Evolutionary conservation across 169 alveolate genomes (phyloP).

Genomic region (Plasmodium adleri): DNA sequence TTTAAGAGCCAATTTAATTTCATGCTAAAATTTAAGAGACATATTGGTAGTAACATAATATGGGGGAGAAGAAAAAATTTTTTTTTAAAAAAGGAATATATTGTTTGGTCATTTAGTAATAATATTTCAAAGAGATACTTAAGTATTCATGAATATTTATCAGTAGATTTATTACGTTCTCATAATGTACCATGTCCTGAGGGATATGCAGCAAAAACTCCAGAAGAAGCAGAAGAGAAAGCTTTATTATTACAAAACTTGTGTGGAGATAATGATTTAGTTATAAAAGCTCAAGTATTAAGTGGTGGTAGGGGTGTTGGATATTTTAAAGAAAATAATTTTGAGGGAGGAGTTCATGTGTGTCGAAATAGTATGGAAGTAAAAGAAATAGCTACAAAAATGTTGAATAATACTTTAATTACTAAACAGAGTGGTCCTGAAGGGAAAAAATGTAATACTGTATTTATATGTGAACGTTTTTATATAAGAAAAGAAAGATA

Average conservation of each 20-base stretch:
- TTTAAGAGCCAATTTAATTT: constrained; percentile 20
- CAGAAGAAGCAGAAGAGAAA: constrained; percentile 86
- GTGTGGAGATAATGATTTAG: constrained; percentile 77
- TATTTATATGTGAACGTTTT: constrained; percentile 89
- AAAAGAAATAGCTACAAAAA: constrained; percentile 85
- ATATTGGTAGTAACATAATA: background rate
- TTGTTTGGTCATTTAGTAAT: background rate
- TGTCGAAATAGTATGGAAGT: constrained; percentile 87
- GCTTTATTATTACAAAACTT: constrained; percentile 78
- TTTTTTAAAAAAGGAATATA: background rate
- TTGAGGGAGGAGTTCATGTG: constrained; percentile 91
- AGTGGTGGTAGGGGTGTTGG: constrained; percentile 96
- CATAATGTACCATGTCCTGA: constrained; percentile 85
- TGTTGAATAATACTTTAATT: constrained; percentile 91
- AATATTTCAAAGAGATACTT: constrained; percentile 68
- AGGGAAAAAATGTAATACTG: constrained; percentile 90
- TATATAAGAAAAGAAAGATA: constrained; percentile 91
- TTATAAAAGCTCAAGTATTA: constrained; percentile 90
- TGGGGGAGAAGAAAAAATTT: background rate
- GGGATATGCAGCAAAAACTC: constrained; percentile 81
- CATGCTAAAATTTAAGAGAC: constrained; percentile 21
- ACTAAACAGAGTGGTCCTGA: constrained; percentile 91
- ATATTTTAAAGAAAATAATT: constrained; percentile 87
- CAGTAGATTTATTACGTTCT: constrained; percentile 80
- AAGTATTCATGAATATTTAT: constrained; percentile 85